Percentiles rank a stretch among this genome's conserved stretches.
Conservation (phyloP, 805 yeast species). For the Candida sonorensis region DNA sequence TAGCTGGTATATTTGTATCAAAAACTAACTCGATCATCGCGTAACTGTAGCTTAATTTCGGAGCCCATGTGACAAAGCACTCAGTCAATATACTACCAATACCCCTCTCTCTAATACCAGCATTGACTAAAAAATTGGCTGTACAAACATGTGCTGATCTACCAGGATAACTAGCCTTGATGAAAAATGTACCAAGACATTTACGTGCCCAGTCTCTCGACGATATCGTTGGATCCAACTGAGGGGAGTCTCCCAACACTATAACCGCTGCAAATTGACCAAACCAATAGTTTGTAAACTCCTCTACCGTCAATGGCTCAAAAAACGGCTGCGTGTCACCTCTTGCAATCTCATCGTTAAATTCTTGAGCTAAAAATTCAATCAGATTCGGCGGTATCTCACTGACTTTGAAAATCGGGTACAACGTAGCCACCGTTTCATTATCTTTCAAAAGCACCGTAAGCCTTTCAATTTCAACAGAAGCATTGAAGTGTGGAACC, state of each 20-base stretch:
- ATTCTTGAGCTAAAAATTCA: slow-evolving; percentile 83
- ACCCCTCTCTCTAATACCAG: slow-evolving; percentile 88
- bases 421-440: slow-evolving; percentile 87
- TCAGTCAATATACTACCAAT: slow-evolving; percentile 82
- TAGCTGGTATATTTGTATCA: slow-evolving; percentile 80
- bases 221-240: slow-evolving; percentile 32
- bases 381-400: slow-evolving; percentile 73
- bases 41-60: slow-evolving; percentile 78
- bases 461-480: slow-evolving; percentile 45
- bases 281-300: slow-evolving; percentile 85
- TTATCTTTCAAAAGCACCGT: slow-evolving; percentile 81
- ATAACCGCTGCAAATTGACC: slow-evolving; percentile 71
- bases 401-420: slow-evolving; percentile 65
- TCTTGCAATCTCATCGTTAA: slow-evolving; percentile 83
- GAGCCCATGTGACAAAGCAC: slow-evolving; percentile 87
- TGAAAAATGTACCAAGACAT: slow-evolving; percentile 80
- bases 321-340: slow-evolving; percentile 87
- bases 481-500: slow-evolving; percentile 23
- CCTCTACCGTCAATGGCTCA: slow-evolving; percentile 67
- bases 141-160: slow-evolving; percentile 91
- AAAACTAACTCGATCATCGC: slow-evolving; percentile 79
- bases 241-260: slow-evolving; percentile 68
- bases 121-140: slow-evolving; percentile 82
- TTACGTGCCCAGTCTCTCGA: slow-evolving; percentile 82
- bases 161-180: slow-evolving; percentile 89